Evolutionary conservation across 1,139 yeast genomes (phyloP).

Genomic region (Candida frijolesensis): DNA sequence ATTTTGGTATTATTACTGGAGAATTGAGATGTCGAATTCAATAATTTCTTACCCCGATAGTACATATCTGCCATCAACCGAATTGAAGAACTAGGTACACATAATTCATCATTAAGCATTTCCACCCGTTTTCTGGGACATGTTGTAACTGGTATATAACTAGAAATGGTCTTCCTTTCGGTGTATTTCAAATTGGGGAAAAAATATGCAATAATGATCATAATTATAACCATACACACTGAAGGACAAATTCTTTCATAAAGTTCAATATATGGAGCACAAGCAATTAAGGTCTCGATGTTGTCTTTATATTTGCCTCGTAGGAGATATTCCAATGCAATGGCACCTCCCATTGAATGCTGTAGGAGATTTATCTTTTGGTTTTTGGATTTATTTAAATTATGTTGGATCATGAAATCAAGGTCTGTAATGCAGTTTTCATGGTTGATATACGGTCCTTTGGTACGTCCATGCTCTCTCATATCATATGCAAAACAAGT

Average conservation of each 20-base stretch:
- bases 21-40: conserved; percentile 10
- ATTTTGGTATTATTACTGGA: conserved; percentile 15
- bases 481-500: conserved; percentile 24
- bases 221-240: neutral
- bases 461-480: conserved; percentile 25
- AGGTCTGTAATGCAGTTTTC: conserved; percentile 19
- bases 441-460: conserved; percentile 15
- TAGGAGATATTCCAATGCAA: conserved; percentile 21
- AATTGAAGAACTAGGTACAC: conserved; percentile 22
- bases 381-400: conserved; percentile 2
- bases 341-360: conserved; percentile 28
- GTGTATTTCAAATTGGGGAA: conserved; percentile 15
- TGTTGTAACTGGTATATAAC: conserved; percentile 19
- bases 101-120: conserved; percentile 19
- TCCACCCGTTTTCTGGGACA: conserved; percentile 22
- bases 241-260: conserved; percentile 17
- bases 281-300: conserved; percentile 18
- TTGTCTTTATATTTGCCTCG: conserved; percentile 19
- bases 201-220: neutral
- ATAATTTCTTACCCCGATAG: conserved; percentile 19
- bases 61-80: conserved; percentile 23
- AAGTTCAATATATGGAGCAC: conserved; percentile 22
- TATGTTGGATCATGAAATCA: conserved; percentile 22
- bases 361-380: conserved; percentile 18
- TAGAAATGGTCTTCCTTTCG: conserved; percentile 14